Conservation (phyloP, 108 stramenopile genomes). For the Discostella stelligeroides region DNA sequence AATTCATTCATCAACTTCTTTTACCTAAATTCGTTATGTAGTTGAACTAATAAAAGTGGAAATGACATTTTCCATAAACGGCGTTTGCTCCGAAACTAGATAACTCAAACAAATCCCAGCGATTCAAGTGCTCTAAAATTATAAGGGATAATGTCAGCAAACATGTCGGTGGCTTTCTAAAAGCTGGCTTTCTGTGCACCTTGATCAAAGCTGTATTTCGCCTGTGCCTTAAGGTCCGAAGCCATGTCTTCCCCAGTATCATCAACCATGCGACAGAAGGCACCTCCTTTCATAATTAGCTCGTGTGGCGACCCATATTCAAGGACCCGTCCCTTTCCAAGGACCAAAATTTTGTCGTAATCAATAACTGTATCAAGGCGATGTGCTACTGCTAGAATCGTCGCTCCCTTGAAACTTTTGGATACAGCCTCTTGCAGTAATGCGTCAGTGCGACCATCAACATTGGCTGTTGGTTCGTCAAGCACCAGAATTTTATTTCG, state of each 20-base stretch:
- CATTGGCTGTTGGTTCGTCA: constrained; percentile 93
- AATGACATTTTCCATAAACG: no score
- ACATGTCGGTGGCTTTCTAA: no score
- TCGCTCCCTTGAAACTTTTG: constrained; percentile 71
- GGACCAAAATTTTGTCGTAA: constrained; percentile 88
- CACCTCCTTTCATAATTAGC: constrained; percentile 50
- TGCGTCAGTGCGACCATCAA: constrained; percentile 86
- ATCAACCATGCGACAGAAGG: constrained; percentile 57
- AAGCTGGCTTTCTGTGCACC: no score
- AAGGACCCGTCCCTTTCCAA: constrained; percentile 85
- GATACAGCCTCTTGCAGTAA: constrained; percentile 81
- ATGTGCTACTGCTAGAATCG: constrained; percentile 95
- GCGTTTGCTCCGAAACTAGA: no score
- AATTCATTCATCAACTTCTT: no score
- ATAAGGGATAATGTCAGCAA: no score
- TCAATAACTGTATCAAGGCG: constrained; percentile 92
- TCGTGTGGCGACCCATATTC: constrained; percentile 89
- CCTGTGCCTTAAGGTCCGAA: constrained; percentile 26
- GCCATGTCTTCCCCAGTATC: constrained; percentile 61
- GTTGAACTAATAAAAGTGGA: no score
- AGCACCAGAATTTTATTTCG: constrained; percentile 82
- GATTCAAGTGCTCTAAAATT: no score
- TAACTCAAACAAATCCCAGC: no score
- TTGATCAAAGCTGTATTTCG: background rate
- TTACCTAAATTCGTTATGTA: no score